A percentile compares a stretch with the other conserved stretches of the same genome.
Evolutionary conservation across 148 eudicot genomes (phyloP).

Genomic region (Nepenthes mirabilis): DNA sequence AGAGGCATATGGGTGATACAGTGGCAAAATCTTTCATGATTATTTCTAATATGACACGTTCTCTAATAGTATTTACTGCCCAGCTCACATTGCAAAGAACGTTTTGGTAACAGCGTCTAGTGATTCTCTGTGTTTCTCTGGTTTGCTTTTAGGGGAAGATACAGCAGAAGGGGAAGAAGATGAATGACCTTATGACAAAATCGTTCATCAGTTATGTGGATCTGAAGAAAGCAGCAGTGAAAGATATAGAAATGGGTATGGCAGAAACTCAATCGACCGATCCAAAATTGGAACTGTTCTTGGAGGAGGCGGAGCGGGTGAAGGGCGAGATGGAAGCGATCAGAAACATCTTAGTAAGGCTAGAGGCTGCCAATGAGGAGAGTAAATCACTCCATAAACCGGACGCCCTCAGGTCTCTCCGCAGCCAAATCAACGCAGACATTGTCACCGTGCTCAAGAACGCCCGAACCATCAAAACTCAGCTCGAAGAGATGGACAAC

Average conservation of each 20-base stretch:
- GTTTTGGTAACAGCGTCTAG: no score
- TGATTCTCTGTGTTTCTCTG: no score
- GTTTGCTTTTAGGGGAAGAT: no score
- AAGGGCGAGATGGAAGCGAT: conserved; percentile 53
- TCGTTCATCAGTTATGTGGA: conserved; percentile 76
- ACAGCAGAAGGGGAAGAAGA: conserved; percentile 7
- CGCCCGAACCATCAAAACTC: conserved; percentile 46
- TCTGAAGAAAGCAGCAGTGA: conserved; percentile 63
- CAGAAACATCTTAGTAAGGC: conserved; percentile 27
- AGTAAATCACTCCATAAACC: conserved; percentile 63
- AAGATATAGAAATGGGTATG: conserved; percentile 47
- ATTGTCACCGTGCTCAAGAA: conserved; percentile 56
- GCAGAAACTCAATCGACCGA: conserved; percentile 20
- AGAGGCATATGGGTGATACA: no score
- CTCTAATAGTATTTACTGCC: no score
- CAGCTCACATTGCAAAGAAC: no score
- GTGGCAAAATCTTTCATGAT: no score
- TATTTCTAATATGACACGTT: no score
- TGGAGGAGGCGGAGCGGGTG: conserved; percentile 77
- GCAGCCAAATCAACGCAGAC: conserved; percentile 46
- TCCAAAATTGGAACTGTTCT: conserved; percentile 50
- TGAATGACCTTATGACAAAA: conserved; percentile 93
- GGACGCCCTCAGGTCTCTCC: conserved; percentile 46
- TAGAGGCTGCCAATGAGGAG: conserved; percentile 50
- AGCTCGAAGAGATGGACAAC: conserved; percentile 74